phyloP scores from a whole-genome alignment of 768 basidiomycete genomes.

The Hygrocybe coccinea region DNA sequence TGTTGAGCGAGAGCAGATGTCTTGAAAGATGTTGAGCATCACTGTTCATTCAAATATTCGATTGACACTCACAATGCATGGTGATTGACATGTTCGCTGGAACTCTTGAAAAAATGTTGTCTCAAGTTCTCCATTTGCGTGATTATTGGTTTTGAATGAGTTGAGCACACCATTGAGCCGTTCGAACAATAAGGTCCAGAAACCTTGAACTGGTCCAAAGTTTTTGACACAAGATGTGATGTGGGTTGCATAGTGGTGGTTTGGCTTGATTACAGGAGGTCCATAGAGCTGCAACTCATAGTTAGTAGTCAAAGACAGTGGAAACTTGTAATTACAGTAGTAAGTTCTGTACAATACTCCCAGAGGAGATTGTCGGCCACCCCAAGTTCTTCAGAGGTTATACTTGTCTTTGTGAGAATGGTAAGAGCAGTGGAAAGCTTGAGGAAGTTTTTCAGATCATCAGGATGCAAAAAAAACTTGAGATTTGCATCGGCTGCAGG shows the following conservation, averaged over 20 bases:
- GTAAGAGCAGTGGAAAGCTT: conserved; percentile 16
- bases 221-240: no score
- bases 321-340: neutral
- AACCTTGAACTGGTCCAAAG: no score
- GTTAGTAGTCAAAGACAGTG: conserved; percentile 19
- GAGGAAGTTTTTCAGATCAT: conserved; percentile 17
- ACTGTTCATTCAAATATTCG: neutral
- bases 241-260: no score
- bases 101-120: conserved; percentile 2
- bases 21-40: neutral
- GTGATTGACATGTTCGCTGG: neutral
- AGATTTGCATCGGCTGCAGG: neutral
- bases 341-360: no score
- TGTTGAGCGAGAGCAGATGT: neutral
- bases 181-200: no score
- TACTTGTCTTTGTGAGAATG: no score
- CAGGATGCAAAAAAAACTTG: conserved; percentile 4
- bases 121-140: conserved; percentile 15
- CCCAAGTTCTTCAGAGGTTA: no score
- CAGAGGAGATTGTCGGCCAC: no score
- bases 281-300: conserved; percentile 1
- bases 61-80: neutral
- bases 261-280: conserved; percentile 28
- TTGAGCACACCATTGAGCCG: conserved; percentile 36
- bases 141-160: conserved; percentile 31